These are phyloP conservation scores for Phytophthora sp. DNA, from an alignment of 352 stramenopile species.

Conservation along the genomic window DNA sequence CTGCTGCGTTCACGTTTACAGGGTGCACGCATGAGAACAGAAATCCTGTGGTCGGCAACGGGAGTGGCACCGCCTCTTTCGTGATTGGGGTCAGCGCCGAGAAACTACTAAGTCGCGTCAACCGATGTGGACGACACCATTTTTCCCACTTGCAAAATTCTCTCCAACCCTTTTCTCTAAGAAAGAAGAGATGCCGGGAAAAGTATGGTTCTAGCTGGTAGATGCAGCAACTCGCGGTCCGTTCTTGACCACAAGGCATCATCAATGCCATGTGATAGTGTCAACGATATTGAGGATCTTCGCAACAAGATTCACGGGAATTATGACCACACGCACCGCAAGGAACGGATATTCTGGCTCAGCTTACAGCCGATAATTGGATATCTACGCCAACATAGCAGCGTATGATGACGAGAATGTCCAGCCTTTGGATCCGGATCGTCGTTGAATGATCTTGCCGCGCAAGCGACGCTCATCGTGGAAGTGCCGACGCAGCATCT, in stretches of 20 bases:
- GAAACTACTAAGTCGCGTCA: constrained; percentile 7
- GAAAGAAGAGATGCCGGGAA: constrained; percentile 4
- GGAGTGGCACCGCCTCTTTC: constrained; percentile 15
- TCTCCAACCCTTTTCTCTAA: too few species aligned
- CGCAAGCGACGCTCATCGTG: neutral
- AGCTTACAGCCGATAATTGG: neutral
- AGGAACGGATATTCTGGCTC: neutral
- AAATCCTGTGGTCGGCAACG: constrained; percentile 3
- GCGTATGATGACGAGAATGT: constrained; percentile 5
- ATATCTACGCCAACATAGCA: constrained; percentile 9
- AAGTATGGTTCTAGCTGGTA: constrained; percentile 2
- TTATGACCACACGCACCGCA: too few species aligned
- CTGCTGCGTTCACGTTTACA: constrained; percentile 16
- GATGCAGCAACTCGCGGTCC: constrained; percentile 2
- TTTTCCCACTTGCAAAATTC: too few species aligned
- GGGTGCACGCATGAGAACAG: neutral
- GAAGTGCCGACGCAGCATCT: neutral
- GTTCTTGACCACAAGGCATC: neutral
- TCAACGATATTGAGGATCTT: constrained; percentile 8
- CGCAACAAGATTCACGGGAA: constrained; percentile 1
- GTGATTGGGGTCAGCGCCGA: constrained; percentile 18
- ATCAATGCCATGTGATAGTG: constrained; percentile 8
- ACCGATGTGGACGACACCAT: constrained; percentile 36
- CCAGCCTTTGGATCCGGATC: too few species aligned
- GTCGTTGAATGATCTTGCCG: neutral